A percentile compares a stretch with the other conserved stretches of the same genome.
Conservation (phyloP, 2,329 filamentous ascomycete genomes). For the Xylaria polymorpha region DNA sequence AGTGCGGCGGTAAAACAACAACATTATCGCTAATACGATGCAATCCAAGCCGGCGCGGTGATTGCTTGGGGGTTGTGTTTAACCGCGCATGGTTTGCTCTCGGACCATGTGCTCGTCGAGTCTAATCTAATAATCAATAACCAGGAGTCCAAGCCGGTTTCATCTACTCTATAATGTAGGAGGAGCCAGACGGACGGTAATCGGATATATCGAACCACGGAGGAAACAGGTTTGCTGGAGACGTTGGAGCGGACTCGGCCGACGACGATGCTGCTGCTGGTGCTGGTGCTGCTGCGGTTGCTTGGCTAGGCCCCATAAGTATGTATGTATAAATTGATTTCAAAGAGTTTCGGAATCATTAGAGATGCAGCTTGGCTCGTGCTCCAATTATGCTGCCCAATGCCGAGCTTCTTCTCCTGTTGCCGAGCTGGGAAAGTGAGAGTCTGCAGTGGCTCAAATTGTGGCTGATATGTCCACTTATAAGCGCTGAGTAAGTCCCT, state of each 20-base stretch:
- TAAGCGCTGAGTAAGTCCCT: constrained; percentile 35
- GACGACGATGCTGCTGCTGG: constrained; percentile 12
- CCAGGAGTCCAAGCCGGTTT: constrained; percentile 3
- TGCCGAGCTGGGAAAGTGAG: neutral
- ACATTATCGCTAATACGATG: constrained; percentile 39
- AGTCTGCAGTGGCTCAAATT: constrained; percentile 19
- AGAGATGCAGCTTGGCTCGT: constrained; percentile 16
- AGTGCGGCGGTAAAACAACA: constrained; percentile 39
- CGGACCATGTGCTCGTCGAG: constrained; percentile 17
- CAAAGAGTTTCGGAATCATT: constrained; percentile 31
- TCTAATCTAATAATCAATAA: neutral
- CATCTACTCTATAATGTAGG: neutral
- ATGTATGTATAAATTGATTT: constrained; percentile 20
- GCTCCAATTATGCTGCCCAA: neutral
- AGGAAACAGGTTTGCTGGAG: too few species aligned
- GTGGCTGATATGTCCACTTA: constrained; percentile 27
- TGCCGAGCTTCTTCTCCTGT: neutral
- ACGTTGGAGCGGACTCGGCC: constrained; percentile 13
- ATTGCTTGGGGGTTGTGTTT: neutral
- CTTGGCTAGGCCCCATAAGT: neutral
- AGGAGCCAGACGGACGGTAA: neutral
- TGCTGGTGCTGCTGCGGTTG: neutral
- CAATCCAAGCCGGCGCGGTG: constrained; percentile 18
- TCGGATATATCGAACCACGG: neutral
- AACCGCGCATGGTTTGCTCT: constrained; percentile 20